Evolutionary conservation across 768 basidiomycete genomes (phyloP).

Genomic region (Macrolepiota albuminosa): DNA sequence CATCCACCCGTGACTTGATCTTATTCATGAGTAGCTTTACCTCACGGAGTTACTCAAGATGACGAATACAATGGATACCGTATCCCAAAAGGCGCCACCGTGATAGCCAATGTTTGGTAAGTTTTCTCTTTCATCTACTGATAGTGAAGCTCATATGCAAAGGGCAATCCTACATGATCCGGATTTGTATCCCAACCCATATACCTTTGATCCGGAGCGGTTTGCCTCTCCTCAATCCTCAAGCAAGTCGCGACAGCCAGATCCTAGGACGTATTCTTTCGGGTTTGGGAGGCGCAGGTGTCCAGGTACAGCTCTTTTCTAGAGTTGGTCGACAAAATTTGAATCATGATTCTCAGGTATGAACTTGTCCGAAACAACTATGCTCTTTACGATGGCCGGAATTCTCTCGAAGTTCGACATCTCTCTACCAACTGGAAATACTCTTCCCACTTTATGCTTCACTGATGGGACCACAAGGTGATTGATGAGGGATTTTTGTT

Average conservation of each 20-base stretch:
- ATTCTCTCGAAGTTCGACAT: constrained; percentile 26
- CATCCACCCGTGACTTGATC: background rate
- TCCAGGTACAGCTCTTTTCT: constrained; percentile 21
- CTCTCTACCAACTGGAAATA: constrained; percentile 13
- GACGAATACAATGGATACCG: constrained; percentile 40
- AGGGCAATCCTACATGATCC: constrained; percentile 45
- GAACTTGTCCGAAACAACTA: constrained; percentile 27
- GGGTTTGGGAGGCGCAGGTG: constrained; percentile 30
- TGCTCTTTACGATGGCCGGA: constrained; percentile 27
- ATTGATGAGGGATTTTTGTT: background rate
- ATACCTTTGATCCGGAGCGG: constrained; percentile 33
- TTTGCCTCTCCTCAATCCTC: constrained; percentile 14
- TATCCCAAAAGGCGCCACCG: constrained; percentile 40
- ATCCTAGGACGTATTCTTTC: constrained; percentile 27
- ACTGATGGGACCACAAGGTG: constrained; percentile 29
- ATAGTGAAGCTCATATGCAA: background rate
- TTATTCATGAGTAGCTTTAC: constrained; percentile 26
- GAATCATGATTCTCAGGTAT: constrained; percentile 15
- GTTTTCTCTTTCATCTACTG: background rate
- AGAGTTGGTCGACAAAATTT: background rate
- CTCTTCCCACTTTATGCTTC: constrained; percentile 19
- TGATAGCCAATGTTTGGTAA: constrained; percentile 46
- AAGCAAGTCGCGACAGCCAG: constrained; percentile 17
- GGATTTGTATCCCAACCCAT: constrained; percentile 34
- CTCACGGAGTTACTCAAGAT: constrained; percentile 36